Evolutionary conservation across 2,329 filamentous ascomycete genomes (phyloP), one percentile per base, ranked within the genome.

Genomic region (Diaporthe sp.): DNA sequence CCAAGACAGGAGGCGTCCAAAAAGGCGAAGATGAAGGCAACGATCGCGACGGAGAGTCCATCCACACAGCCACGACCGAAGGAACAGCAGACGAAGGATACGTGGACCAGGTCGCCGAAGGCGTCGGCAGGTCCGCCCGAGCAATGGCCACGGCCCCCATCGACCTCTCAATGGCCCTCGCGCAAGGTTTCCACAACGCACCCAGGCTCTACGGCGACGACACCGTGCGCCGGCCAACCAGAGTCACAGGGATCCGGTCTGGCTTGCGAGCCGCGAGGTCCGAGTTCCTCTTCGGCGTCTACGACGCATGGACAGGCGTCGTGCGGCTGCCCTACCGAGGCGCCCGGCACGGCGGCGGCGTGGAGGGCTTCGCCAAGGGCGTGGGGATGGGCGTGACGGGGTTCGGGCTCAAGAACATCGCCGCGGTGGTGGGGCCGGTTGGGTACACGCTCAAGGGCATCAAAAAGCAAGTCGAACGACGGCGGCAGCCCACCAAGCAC

Each of bases 131-230:
- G 77, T 87, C 90, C 0, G 87, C 87, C 0, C 81, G 84, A 2
- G 89, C 90, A 5, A 82, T 92, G 5, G 86, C 86, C 9, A 86
- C 85, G 76, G 89, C 90, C 0, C 92, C 92, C 0, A 89, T 93
- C 78, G 88, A 92, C 78, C 81, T 94, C 3, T 87, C 89, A 0
- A 83, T 93, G 55, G 90, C 91, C 0, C 81, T 94, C 2, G 91
- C 91, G 1, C 92, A 94, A 80, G 92, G 92, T 1, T 94, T 94
- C 77, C 92, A 94, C 81, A 94, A 94, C 78, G 92, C 91, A 0
- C 92, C 92, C 1, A 88, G 92, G 2, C 86, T 94, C 0, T 94
- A 94, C 78, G 92, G 92, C 20, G 93, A 94, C 79, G 88, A 91
- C 67, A 94, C 92, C 1, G 93, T 94, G 2, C 88, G 93, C 4